These are phyloP conservation scores for Podospora bellae-mahoneyi DNA, from an alignment of 495 filamentous ascomycete genomes.

Conservation along the genomic window DNA sequence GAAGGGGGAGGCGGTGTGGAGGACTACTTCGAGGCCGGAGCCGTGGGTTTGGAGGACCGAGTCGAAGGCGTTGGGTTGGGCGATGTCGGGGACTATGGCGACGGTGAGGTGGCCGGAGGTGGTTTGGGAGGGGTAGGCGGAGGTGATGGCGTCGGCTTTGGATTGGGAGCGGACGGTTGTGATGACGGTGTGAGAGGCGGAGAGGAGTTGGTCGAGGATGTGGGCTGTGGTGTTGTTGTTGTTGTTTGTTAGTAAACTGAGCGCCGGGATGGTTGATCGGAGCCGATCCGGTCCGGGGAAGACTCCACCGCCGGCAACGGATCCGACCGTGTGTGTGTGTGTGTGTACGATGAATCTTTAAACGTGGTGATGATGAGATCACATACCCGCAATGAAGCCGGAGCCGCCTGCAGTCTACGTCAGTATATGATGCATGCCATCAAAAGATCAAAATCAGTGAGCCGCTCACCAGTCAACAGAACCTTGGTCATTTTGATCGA, in stretches of 20 bases:
- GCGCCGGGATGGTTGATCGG: background rate
- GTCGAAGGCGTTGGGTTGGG: slow-evolving; percentile 70
- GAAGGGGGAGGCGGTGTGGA: slow-evolving; percentile 88
- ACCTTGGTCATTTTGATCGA: slow-evolving; percentile 53
- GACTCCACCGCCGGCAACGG: background rate
- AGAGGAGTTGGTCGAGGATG: slow-evolving; percentile 69
- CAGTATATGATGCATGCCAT: background rate
- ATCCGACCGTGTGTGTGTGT: too few species aligned
- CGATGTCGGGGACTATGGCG: slow-evolving; percentile 80
- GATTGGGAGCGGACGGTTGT: slow-evolving; percentile 78
- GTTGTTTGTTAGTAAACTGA: background rate
- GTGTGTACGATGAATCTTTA: background rate
- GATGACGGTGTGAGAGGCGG: slow-evolving; percentile 68
- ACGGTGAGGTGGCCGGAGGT: slow-evolving; percentile 66
- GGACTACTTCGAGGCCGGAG: slow-evolving; percentile 65
- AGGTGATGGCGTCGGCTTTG: slow-evolving; percentile 72
- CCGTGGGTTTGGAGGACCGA: slow-evolving; percentile 70
- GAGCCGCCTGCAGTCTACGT: slow-evolving; percentile 39
- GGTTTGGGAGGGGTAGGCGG: slow-evolving; percentile 56
- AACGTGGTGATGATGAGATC: background rate
- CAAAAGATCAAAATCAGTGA: background rate
- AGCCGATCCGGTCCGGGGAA: background rate
- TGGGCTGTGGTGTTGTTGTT: slow-evolving; percentile 51
- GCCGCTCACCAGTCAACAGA: slow-evolving; percentile 53
- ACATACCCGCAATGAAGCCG: slow-evolving; percentile 50